Conservation (phyloP, 371 early-diverging fungal genomes). For the Actinomortierella ambigua region DNA sequence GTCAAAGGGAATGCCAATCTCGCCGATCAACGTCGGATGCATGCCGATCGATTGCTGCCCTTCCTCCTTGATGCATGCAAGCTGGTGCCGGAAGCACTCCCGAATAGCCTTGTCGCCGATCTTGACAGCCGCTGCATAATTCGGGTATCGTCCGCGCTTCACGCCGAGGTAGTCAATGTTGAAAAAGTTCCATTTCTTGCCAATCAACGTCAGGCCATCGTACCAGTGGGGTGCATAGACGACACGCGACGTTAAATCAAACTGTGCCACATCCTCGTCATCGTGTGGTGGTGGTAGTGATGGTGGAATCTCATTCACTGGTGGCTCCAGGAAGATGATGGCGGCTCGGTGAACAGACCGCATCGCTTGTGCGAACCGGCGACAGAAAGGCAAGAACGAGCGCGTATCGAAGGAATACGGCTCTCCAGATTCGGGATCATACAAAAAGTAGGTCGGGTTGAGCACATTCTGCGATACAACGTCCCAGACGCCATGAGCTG, state of each 20-base stretch:
- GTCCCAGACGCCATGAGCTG: constrained; percentile 72
- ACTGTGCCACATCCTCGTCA: constrained; percentile 44
- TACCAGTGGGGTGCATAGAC: constrained; percentile 82
- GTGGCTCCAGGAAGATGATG: constrained; percentile 71
- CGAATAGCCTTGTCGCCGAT: constrained; percentile 66
- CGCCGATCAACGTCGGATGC: constrained; percentile 69
- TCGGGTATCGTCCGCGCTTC: constrained; percentile 64
- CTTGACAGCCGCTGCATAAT: constrained; percentile 58
- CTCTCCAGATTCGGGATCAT: constrained; percentile 51
- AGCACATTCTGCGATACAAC: constrained; percentile 37
- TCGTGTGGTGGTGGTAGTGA: constrained; percentile 47
- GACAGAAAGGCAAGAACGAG: constrained; percentile 64
- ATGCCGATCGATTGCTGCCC: constrained; percentile 52
- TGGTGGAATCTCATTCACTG: constrained; percentile 66
- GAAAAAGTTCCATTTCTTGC: constrained; percentile 69
- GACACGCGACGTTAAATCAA: constrained; percentile 49
- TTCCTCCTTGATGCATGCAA: constrained; percentile 59
- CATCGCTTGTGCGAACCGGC: constrained; percentile 48
- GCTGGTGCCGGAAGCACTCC: constrained; percentile 61
- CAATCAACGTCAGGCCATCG: constrained; percentile 71
- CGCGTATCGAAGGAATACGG: constrained; percentile 50
- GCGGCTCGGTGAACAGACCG: constrained; percentile 55
- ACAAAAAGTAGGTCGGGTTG: constrained; percentile 60
- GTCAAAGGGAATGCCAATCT: constrained; percentile 79
- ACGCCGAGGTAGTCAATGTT: constrained; percentile 72